Percentiles rank a stretch among this genome's conserved stretches.
Conservation (phyloP, 78 protist species). For the Protostelium mycophagum region DNA sequence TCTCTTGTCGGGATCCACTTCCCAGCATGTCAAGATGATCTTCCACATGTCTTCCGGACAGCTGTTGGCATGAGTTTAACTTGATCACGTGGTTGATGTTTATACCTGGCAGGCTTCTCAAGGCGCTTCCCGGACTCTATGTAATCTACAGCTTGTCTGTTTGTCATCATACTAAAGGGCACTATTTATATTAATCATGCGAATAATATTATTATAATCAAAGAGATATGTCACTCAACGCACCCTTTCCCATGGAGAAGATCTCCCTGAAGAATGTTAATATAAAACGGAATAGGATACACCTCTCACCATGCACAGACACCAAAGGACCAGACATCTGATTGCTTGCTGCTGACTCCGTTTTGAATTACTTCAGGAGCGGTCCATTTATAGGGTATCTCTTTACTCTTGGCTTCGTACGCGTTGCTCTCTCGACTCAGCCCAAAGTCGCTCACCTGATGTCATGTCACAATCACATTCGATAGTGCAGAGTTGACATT, state of each 20-base stretch:
- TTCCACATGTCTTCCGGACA: not conserved
- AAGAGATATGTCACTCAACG: too few species aligned
- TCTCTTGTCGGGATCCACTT: not conserved
- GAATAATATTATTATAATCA: not conserved
- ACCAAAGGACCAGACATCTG: not conserved
- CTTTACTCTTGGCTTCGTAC: not conserved
- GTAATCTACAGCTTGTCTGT: not conserved
- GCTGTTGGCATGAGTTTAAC: too few species aligned
- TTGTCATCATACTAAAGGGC: not conserved
- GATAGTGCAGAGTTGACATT: not conserved
- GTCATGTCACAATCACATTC: not conserved
- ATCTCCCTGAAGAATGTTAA: not conserved
- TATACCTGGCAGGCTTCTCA: not conserved
- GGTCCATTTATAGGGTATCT: not conserved
- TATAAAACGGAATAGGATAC: not conserved
- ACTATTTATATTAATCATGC: not conserved
- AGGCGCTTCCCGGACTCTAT: not conserved
- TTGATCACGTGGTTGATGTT: too few species aligned
- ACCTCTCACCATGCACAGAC: not conserved
- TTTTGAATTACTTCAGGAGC: not conserved
- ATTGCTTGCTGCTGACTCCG: not conserved
- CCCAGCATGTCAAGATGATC: not conserved
- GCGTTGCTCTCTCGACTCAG: not conserved
- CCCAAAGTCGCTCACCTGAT: not conserved
- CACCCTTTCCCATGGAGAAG: not conserved